A percentile compares a stretch with the other conserved stretches of the same genome.
Conservation (phyloP, 2,329 filamentous ascomycete species). For the Alternaria atra region DNA sequence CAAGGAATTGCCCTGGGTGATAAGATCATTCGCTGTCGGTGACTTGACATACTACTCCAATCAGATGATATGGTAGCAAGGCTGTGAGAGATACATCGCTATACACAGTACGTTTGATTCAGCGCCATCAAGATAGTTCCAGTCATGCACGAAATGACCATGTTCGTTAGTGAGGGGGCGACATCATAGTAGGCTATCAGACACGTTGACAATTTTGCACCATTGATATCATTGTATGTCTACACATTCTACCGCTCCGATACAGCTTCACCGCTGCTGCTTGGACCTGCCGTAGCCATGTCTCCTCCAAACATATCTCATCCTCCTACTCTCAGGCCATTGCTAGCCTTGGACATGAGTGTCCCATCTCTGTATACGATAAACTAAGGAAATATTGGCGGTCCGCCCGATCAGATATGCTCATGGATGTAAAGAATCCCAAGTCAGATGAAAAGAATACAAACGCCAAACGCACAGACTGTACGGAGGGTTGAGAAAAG, state of each 20-base stretch:
- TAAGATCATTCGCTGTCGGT: no score
- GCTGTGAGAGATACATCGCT: neutral
- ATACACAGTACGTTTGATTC: constrained; percentile 7
- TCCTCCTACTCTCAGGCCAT: constrained; percentile 18
- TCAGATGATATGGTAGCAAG: no score
- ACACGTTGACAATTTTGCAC: neutral
- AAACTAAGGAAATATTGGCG: constrained; percentile 20
- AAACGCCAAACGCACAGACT: constrained; percentile 4
- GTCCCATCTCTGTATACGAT: constrained; percentile 17
- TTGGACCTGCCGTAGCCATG: constrained; percentile 32
- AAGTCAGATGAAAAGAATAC: constrained; percentile 11
- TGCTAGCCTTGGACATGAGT: constrained; percentile 17
- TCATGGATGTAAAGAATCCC: constrained; percentile 13
- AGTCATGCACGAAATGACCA: neutral
- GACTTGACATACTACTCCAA: no score
- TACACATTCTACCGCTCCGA: constrained; percentile 26
- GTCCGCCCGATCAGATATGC: constrained; percentile 13
- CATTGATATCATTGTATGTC: constrained; percentile 24
- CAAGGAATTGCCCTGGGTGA: no score
- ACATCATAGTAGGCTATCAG: neutral
- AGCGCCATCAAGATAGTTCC: neutral
- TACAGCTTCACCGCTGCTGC: constrained; percentile 15
- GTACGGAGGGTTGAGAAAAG: constrained; percentile 6
- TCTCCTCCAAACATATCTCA: constrained; percentile 18
- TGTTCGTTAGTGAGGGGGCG: neutral